Conservation (phyloP, 345 rosid species). For the Dimocarpus longan region DNA sequence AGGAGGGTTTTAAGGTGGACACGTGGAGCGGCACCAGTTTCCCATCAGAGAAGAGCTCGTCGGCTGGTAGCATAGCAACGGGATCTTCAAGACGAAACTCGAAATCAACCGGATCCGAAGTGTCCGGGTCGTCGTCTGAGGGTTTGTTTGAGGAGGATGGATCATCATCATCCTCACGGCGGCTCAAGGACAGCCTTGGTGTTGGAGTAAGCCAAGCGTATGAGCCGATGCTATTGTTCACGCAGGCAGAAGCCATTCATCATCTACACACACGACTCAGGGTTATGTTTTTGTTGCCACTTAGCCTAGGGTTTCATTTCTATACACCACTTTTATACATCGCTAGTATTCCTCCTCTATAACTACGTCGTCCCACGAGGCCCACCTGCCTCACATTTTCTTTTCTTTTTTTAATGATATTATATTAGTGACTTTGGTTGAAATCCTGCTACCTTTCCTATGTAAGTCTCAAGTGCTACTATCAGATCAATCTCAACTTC, state of each 20-base stretch:
- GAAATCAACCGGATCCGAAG: conserved; percentile 47
- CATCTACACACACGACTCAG: neutral
- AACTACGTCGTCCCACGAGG: neutral
- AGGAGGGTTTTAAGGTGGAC: conserved; percentile 22
- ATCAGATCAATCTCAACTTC: too few relatives aligned
- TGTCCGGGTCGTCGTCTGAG: conserved; percentile 14
- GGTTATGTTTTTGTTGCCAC: neutral
- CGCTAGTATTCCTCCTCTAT: neutral
- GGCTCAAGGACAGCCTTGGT: conserved; percentile 57
- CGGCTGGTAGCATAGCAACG: conserved; percentile 85
- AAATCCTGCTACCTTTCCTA: too few relatives aligned
- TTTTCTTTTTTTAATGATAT: too few relatives aligned
- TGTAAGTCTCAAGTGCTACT: too few relatives aligned
- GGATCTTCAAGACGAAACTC: conserved; percentile 91
- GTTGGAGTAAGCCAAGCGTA: conserved; percentile 25
- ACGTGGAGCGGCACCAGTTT: conserved; percentile 80
- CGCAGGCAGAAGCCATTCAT: conserved; percentile 86
- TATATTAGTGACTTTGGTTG: too few relatives aligned
- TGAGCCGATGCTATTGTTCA: conserved; percentile 55
- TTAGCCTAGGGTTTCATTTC: conserved; percentile 7
- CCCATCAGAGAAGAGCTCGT: conserved; percentile 87
- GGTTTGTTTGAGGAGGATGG: conserved; percentile 20
- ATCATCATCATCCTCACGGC: conserved; percentile 45
- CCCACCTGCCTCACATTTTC: neutral
- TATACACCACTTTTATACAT: neutral